Base-by-base conservation (phyloP, 805 yeast genomes). In the Cyberlindnera bimundalis region DNA sequence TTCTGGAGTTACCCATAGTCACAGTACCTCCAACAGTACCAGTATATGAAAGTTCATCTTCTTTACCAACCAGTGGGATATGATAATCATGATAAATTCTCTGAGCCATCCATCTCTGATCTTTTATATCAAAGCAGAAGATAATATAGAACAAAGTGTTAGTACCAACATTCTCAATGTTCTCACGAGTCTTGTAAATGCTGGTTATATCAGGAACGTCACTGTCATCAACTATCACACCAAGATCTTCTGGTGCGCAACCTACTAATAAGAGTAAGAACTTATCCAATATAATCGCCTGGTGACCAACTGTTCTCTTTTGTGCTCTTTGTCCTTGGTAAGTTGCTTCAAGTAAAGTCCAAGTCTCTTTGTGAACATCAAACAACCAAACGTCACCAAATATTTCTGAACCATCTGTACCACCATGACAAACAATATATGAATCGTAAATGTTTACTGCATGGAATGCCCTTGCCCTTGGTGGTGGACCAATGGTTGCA, bases 381-480 rank as follows among this genome's bases (percentile, higher is more conserved):
- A 71, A 75, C 60, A 67, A 64, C 80, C 80, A 76, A 50, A 67
- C 50, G 55, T 75, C 80, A 20, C 76, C 74, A 19, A 61, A 52
- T 10, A 74, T 65, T 14, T 62, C 55, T 9, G 39, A 33, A 2
- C 46, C 44, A 23, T 40, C 47, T 1, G 70, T 65, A 4, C 73
- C 73, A 18, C 73, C 73, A 42, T 68, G 71, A 1, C 16, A 33
- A 5, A 38, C 26, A 5, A 31, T 15, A 12, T 24, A 45, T 3
- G 55, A 39, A 16, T 54, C 55, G 25, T 56, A 52, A 1, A 62
- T 27, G 33, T 55, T 55, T 23, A 55, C 55, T 2, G 60, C 60
- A 41, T 61, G 62, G 40, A 67, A 67, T 0, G 67, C 71, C 40
- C 73, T 60, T n/a, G 59, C 52, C 52, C 27, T 12, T 7, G 39